A percentile compares a stretch with the other conserved stretches of the same genome.
These are phyloP conservation scores for Viola odorata DNA, from an alignment of 345 rosid genomes.

Conservation along the genomic window DNA sequence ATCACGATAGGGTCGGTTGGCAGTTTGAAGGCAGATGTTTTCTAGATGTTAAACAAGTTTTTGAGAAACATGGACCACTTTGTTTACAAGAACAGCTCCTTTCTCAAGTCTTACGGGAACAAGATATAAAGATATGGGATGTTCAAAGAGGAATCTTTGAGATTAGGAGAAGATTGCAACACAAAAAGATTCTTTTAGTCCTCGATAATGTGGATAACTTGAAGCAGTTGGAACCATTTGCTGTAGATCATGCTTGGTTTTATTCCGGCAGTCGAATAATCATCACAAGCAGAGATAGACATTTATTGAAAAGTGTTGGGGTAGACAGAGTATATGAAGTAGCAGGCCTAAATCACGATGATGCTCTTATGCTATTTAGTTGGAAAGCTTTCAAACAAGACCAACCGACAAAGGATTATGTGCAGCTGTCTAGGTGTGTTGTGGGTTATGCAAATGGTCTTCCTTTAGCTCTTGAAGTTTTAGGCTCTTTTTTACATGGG, in stretches of 20 bases:
- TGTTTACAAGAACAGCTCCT: conserved; percentile 8
- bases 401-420: background rate
- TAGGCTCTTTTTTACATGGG: conserved; percentile 1
- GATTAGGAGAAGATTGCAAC: background rate
- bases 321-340: background rate
- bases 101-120: background rate
- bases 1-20: background rate
- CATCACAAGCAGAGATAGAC: conserved; percentile 1
- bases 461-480: conserved; percentile 8
- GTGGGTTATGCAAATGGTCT: background rate
- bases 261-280: conserved; percentile 18
- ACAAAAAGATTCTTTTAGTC: conserved; percentile 7
- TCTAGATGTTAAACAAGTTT: conserved; percentile 13
- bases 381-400: background rate
- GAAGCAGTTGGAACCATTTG: background rate
- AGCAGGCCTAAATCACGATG: background rate
- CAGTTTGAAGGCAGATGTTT: conserved; percentile 10
- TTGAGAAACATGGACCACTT: background rate
- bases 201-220: conserved; percentile 13
- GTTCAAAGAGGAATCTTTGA: background rate
- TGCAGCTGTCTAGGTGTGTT: background rate
- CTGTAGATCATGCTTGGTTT: conserved; percentile 6
- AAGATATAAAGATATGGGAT: background rate
- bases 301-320: background rate
- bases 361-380: conserved; percentile 4